Evolutionary conservation across 2,329 filamentous ascomycete genomes (phyloP), one percentile per base, ranked within the genome.

Genomic region (Magnaporthales sp.): DNA sequence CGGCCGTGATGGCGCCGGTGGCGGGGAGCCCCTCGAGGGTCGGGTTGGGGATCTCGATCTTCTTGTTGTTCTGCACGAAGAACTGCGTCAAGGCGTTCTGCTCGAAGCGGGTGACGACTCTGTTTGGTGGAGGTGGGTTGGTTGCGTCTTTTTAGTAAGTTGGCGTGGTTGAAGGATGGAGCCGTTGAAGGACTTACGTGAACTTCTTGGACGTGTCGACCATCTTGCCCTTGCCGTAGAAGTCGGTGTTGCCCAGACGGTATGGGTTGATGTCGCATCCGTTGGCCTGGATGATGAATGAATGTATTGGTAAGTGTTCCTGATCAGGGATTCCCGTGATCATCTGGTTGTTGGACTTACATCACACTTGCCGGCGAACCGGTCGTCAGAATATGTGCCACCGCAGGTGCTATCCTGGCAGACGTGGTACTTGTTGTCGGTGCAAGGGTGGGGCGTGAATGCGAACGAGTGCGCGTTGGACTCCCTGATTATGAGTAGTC

Each of bases 251-350:
- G 61, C 86, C 87, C 78, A 86, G 81, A 71, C 86, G 86, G 83
- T 84, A 89, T 29, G 83, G 77, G 80, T 88, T 88, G 80, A 85
- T 88, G 73, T 89, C 87, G 72, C 87, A 90, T 26, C 87, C 87
- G 69, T 86, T 84, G 67, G 84, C 63, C 38, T 56, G 9, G 13
- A 22, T n/a, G 1, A 31, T 22, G 1, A 2, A 2, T 8, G 13
- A 63, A 29, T 29, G 22, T 10, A 22, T 2, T n/a, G 32, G 22
- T 58, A 15, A 65, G 63, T 19, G 1, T 26, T 10, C 8, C 1
- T 63, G 27, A 3, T n/a, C 30, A n/a, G 6, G 6, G 27, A 5
- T 9, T 62, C 27, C 2, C 8, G 19, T 5, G 13, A 11, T 10
- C 3, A 11, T n/a, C 1, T 7, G 3, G 26, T 11, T 29, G n/a